phyloP scores from a whole-genome alignment of 2,329 filamentous ascomycete genomes.

The Boeremia exigua region DNA sequence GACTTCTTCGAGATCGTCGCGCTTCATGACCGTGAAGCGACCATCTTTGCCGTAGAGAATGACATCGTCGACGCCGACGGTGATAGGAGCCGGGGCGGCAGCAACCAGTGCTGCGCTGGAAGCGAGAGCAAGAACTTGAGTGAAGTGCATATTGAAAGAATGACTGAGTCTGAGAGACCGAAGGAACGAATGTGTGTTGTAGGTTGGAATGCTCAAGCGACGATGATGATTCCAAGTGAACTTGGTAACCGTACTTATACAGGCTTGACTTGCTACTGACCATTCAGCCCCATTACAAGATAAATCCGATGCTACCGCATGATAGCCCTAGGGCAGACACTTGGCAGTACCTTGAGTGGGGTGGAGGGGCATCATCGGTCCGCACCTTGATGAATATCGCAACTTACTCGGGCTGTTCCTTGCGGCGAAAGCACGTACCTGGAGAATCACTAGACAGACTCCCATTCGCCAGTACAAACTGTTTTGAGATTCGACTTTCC shows the following conservation, averaged over 20 bases:
- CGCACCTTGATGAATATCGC: background rate
- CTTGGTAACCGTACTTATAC: conserved; percentile 12
- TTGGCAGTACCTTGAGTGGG: conserved; percentile 18
- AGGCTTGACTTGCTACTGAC: background rate
- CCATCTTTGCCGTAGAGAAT: conserved; percentile 33
- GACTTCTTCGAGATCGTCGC: conserved; percentile 27
- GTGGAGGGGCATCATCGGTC: conserved; percentile 10
- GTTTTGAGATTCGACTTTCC: conserved; percentile 1
- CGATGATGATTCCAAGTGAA: background rate
- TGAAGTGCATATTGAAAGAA: conserved; percentile 29
- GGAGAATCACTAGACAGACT: background rate
- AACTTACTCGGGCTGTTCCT: background rate
- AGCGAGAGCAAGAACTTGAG: conserved; percentile 20
- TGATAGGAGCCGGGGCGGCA: conserved; percentile 23
- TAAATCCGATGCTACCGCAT: background rate
- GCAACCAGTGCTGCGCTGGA: conserved; percentile 21
- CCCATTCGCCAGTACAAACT: background rate
- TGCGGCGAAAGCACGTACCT: background rate
- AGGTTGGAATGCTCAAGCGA: background rate
- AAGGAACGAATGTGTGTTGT: conserved; percentile 4
- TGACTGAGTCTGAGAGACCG: background rate
- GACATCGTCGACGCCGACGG: conserved; percentile 31
- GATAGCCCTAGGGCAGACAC: background rate
- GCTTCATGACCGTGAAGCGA: conserved; percentile 32
- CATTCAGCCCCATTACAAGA: background rate